Base-by-base conservation (phyloP, 139 green algal species). In the Mesotaenium endlicherianum region DNA sequence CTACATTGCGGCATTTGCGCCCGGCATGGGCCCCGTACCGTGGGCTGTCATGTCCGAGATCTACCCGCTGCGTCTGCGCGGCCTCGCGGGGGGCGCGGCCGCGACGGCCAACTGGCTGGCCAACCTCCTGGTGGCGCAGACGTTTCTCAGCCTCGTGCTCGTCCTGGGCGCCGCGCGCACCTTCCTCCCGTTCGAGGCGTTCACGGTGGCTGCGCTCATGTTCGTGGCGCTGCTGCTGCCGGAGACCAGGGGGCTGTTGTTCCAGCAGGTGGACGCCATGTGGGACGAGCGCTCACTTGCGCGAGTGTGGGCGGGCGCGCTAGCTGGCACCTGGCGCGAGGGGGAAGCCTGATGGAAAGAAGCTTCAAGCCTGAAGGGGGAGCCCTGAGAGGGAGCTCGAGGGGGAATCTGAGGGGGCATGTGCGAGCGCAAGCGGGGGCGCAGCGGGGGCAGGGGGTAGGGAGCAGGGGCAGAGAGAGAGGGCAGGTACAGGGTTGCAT, bases 1-100 rank as follows among this genome's bases (percentile, higher is more conserved):
- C 26, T 95, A 95, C 75, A 82, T 95, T 40, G 74, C 87, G 39
- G 86, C 88, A 0, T 95, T 95, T 87, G 87, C 89, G 6, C 91
- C 92, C 0, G 93, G 93, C 57, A 82, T 95, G 83, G 89, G 91
- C 0, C 93, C 93, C 0, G 89, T 95, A 36, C 92, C 93, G 4
- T 95, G 93, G 93, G 90, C 92, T 0, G 86, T 95, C 14, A 93
- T 93, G 50, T 77, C 90, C 1, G 77, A 95, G 49, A 94, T 95
- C 68, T 95, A 93, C 59, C 92, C 92, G 11, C 38, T 88, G 30
- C 53, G 42, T 4, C 8, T 70, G 2, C 77, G 84, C 58, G 80
- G 84, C 34, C 31, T 77, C 1, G 70, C 42, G 49, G 77, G 42
- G 16, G 92, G 92, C 36, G 67, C 89, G 38, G 90, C 92, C 30